Evolutionary conservation across 1,284 basidiomycete genomes (phyloP).

Genomic region (Hymenochaete sp.): DNA sequence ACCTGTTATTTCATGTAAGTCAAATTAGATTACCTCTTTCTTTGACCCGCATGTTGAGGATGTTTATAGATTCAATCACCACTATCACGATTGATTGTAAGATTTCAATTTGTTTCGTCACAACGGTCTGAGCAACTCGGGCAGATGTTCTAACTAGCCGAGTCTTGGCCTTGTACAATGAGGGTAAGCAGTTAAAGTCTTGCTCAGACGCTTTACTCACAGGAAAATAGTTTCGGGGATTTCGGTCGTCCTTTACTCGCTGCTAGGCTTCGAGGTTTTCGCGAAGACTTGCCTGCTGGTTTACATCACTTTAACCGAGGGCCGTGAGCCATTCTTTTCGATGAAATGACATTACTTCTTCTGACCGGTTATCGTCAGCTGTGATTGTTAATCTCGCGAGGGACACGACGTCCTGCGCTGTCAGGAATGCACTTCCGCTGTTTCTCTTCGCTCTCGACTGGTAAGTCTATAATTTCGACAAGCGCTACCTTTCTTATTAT

Average conservation of each 20-base stretch:
- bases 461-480: not conserved
- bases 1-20: not conserved
- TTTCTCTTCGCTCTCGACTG: not conserved
- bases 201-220: not conserved
- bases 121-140: not conserved
- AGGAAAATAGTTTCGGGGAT: not conserved
- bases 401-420: not conserved
- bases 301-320: not conserved
- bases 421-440: not conserved
- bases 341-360: not conserved
- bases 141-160: not conserved
- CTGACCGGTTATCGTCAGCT: not conserved
- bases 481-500: not conserved
- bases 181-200: not conserved
- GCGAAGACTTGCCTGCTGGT: not conserved
- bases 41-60: too few relatives aligned
- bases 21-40: too few relatives aligned
- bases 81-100: slow-evolving; percentile 2
- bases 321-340: not conserved
- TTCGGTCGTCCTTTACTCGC: not conserved
- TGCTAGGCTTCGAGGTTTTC: not conserved
- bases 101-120: too few relatives aligned
- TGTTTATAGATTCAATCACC: not conserved
- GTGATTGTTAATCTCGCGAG: not conserved
- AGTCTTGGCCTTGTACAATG: not conserved